A percentile compares a stretch with the other conserved stretches of the same genome.
phyloP scores from a whole-genome alignment of 148 eudicot genomes.

The Vaccinium myrtillus region DNA sequence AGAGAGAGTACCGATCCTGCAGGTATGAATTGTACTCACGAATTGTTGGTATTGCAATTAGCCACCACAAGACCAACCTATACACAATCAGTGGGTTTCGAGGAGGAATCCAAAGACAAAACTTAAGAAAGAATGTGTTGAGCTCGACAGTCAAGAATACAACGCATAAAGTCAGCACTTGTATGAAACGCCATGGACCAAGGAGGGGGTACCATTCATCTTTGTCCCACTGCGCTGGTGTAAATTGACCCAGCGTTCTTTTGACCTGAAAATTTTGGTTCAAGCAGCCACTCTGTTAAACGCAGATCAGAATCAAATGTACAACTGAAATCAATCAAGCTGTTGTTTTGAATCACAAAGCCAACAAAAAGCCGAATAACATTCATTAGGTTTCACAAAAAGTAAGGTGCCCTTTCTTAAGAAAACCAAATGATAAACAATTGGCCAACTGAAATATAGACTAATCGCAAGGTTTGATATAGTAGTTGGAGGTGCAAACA shows the following conservation, averaged over 20 bases:
- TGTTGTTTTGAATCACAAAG: not conserved
- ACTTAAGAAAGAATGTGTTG: slow-evolving; percentile 95
- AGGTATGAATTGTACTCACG: slow-evolving; percentile 95
- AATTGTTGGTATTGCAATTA: slow-evolving; percentile 91
- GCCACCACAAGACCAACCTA: slow-evolving; percentile 96
- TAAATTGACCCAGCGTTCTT: slow-evolving; percentile 88
- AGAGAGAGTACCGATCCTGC: slow-evolving; percentile 68
- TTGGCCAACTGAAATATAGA: not conserved
- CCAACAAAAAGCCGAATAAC: not conserved
- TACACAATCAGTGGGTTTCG: slow-evolving; percentile 78
- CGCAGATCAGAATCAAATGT: not conserved
- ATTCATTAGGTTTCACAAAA: not conserved
- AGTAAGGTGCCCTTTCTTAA: not conserved
- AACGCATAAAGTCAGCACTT: slow-evolving; percentile 80
- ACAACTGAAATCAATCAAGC: not conserved
- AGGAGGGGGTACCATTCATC: slow-evolving; percentile 98
- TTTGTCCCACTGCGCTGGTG: slow-evolving; percentile 99
- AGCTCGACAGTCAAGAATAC: slow-evolving; percentile 90
- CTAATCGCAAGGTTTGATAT: not conserved
- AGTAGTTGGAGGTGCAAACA: not conserved
- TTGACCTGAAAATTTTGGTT: slow-evolving; percentile 51
- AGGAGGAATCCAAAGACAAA: slow-evolving; percentile 97
- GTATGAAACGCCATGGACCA: slow-evolving; percentile 92
- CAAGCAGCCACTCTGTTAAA: not conserved
- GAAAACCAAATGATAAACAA: not conserved